phyloP scores from a whole-genome alignment of 495 filamentous ascomycete genomes.

The Xylaria intraflava region DNA sequence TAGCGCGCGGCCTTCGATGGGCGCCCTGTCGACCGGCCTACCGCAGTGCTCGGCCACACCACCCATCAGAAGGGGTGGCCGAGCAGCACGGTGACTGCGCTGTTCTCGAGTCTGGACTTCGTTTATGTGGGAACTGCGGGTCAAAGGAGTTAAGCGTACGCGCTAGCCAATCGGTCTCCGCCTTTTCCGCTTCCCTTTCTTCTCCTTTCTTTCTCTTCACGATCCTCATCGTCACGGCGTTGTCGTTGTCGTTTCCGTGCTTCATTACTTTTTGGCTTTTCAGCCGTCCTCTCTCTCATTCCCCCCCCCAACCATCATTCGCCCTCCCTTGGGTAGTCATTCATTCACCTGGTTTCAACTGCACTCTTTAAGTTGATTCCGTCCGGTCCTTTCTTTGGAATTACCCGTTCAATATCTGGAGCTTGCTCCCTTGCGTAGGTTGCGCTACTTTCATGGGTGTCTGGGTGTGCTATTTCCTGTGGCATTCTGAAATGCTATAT shows the following conservation, averaged over 20 bases:
- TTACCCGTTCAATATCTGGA: conserved; percentile 20
- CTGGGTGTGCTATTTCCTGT: not conserved
- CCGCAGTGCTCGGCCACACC: too few species aligned
- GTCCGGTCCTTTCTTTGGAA: conserved; percentile 41
- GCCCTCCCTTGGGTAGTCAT: conserved; percentile 23
- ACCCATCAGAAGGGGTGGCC: too few species aligned
- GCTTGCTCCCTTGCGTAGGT: conserved; percentile 31
- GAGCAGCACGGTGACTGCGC: too few species aligned
- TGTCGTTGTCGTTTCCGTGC: conserved; percentile 27
- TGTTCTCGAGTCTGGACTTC: too few species aligned
- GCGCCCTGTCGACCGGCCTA: too few species aligned
- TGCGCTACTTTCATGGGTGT: conserved; percentile 1
- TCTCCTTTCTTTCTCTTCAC: conserved; percentile 31
- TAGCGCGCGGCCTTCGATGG: too few species aligned
- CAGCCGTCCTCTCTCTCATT: conserved; percentile 13
- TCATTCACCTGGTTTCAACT: conserved; percentile 56
- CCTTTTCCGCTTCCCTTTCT: conserved; percentile 23
- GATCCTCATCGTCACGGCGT: conserved; percentile 43
- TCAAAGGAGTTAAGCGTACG: too few species aligned
- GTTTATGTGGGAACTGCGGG: too few species aligned
- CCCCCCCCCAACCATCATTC: conserved; percentile 6
- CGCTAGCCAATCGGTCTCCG: conserved; percentile 8
- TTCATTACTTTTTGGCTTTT: conserved; percentile 23
- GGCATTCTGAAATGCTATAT: not conserved
- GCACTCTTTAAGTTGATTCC: conserved; percentile 69